Percentiles rank a stretch among this genome's conserved stretches.
These are phyloP conservation scores for Micractinium conductrix DNA, from an alignment of 139 green algal species.

Conservation along the genomic window DNA sequence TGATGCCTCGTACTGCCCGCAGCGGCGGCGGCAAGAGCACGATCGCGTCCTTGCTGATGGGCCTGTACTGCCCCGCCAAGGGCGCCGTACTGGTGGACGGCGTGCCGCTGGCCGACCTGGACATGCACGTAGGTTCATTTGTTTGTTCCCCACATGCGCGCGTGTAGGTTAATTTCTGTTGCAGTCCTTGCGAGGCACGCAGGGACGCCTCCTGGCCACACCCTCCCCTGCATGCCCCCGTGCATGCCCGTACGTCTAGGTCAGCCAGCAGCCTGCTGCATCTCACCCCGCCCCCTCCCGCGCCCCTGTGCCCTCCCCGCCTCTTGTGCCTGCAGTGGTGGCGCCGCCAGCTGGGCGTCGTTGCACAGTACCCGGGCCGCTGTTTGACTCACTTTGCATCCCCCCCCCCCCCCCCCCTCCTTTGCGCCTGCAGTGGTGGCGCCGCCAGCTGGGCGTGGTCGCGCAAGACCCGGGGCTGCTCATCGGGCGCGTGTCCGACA, in stretches of 20 bases:
- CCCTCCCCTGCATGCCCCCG: too few species aligned
- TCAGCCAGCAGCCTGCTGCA: too few species aligned
- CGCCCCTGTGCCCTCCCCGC: too few species aligned
- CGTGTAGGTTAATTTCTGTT: too few species aligned
- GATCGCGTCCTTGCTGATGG: slow-evolving; percentile 86
- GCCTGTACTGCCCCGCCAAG: slow-evolving; percentile 85
- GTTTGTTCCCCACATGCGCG: too few species aligned
- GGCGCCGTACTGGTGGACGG: slow-evolving; percentile 83
- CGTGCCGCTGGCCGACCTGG: slow-evolving; percentile 69
- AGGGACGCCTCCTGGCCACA: too few species aligned
- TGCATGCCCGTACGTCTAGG: too few species aligned
- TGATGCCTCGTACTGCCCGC: not conserved
- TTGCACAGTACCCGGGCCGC: slow-evolving; percentile 65
- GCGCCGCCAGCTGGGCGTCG: slow-evolving; percentile 63
- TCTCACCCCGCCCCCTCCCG: too few species aligned
- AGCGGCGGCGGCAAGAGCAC: slow-evolving; percentile 92
- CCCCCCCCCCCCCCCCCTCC: too few species aligned
- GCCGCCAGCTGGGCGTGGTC: slow-evolving; percentile 65
- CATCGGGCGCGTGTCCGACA: slow-evolving; percentile 54
- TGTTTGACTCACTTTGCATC: too few species aligned
- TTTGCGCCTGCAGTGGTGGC: slow-evolving; percentile 38
- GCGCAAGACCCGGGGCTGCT: slow-evolving; percentile 68
- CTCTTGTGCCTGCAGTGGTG: slow-evolving; percentile 29
- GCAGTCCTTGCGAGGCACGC: too few species aligned
- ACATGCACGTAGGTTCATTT: slow-evolving; percentile 52